A percentile compares a stretch with the other conserved stretches of the same genome.
These are phyloP conservation scores for Panaeolus papilionaceus DNA, from an alignment of 768 basidiomycete species.

Conservation along the genomic window DNA sequence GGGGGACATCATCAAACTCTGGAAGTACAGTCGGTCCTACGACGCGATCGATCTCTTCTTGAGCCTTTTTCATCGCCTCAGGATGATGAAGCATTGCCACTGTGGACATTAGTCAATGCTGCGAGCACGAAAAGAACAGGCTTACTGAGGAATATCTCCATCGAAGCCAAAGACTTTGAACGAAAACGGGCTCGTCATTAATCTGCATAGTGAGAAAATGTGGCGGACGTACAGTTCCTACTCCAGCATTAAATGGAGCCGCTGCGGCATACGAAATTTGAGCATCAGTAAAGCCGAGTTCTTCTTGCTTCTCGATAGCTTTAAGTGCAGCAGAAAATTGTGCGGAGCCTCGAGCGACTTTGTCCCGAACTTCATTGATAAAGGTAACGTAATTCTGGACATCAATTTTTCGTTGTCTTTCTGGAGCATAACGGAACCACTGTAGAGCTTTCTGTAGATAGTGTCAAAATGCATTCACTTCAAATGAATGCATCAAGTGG, in stretches of 20 bases:
- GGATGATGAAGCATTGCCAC: conserved; percentile 42
- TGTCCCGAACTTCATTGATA: conserved; percentile 32
- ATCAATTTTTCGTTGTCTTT: conserved; percentile 31
- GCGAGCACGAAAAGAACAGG: not conserved
- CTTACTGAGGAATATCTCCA: conserved; percentile 26
- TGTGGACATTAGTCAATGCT: conserved; percentile 18
- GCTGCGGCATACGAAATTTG: conserved; percentile 48
- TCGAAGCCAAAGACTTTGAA: conserved; percentile 24
- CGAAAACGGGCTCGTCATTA: not conserved
- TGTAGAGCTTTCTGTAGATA: conserved; percentile 32
- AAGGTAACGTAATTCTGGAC: conserved; percentile 31
- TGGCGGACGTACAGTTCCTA: conserved; percentile 32
- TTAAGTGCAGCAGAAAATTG: conserved; percentile 42
- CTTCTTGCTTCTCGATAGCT: conserved; percentile 45
- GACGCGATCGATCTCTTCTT: conserved; percentile 41
- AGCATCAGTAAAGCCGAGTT: conserved; percentile 47
- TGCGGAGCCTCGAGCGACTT: conserved; percentile 30
- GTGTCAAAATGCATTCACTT: not conserved
- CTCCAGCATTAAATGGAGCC: conserved; percentile 37
- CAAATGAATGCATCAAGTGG: not conserved
- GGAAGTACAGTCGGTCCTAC: conserved; percentile 39
- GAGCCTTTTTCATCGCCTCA: conserved; percentile 36
- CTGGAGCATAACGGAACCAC: conserved; percentile 38
- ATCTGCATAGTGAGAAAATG: not conserved
- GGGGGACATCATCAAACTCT: conserved; percentile 34